Evolutionary conservation across 2,329 filamentous ascomycete species (phyloP), one percentile per base, ranked within the genome.

Genomic region (Aureobasidium namibiae): DNA sequence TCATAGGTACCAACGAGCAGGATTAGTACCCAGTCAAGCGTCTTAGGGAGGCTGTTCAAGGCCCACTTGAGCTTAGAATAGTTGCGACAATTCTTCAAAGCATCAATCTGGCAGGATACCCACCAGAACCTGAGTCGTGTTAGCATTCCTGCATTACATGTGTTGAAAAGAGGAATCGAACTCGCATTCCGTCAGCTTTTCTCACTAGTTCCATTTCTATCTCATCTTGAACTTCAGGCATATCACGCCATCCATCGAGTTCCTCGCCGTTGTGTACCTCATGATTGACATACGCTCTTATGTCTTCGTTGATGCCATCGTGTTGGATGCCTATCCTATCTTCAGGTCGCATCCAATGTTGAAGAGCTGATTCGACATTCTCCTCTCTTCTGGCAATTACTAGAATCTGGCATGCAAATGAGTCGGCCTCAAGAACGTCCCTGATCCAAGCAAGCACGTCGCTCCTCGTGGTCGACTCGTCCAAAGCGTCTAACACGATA

Each of bases 81-180:
- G 23, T 39, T 23, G 14, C 13, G 29, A 14, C 44, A 50, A 5
- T 34, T 11, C 26, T 11, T 18, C 7, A 59, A 14, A 4, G 56
- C 45, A 14, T 59, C 56, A 5, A 59, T n/a, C 36, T 59, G 36
- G 26, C 56, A 59, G 6, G 24, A 23, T 21, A 45, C 45, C 56
- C 36, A 59, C n/a, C 44, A 44, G 6, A 59, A 59, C 44, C 44
- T 50, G 7, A 11, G 16, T 46, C 9, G 18, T n/a, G 1, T 38
- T 26, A 18, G 18, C 29, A 7, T 16, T 14, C 9, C 2, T 23
- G 13, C 6, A 18, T 4, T 11, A 6, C 3, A 14, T 14, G 24
- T 3, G 10, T 11, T 31, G 3, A 24, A 14, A 13, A 18, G 10
- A 11, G 10, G 24, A 4, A 2, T 10, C 4, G 6, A 4, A 23